Evolutionary conservation across 1,284 basidiomycete species (phyloP).

Genomic region (Kalmanozyma brasiliensis): DNA sequence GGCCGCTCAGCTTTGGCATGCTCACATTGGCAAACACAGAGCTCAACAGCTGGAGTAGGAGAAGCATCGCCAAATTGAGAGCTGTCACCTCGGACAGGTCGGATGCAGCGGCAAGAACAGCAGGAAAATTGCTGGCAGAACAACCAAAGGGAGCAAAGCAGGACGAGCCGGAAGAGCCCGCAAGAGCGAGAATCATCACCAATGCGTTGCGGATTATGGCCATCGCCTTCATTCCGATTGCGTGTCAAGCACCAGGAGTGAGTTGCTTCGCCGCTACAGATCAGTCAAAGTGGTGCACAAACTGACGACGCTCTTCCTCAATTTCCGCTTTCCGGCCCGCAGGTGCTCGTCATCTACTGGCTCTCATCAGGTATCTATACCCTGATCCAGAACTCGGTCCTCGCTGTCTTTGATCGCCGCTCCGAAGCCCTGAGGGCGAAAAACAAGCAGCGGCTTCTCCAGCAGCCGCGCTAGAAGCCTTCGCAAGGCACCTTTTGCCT

Average conservation of each 20-base stretch:
- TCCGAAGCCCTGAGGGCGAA: constrained; percentile 35
- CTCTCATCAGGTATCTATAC: constrained; percentile 82
- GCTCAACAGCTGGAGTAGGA: constrained; percentile 54
- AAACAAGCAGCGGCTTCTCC: constrained; percentile 34
- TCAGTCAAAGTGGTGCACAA: no score
- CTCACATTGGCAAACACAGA: constrained; percentile 62
- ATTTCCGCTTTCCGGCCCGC: background rate
- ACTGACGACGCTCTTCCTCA: background rate
- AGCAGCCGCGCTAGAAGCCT: constrained; percentile 4
- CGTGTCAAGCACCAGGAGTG: constrained; percentile 82
- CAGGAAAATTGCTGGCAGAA: constrained; percentile 16
- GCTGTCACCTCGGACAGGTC: constrained; percentile 14
- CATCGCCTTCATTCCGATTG: constrained; percentile 79
- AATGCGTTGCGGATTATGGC: constrained; percentile 75
- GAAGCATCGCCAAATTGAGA: constrained; percentile 35
- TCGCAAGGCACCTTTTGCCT: no score
- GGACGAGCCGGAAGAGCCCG: constrained; percentile 25
- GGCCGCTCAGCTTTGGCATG: constrained; percentile 60
- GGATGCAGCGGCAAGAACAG: constrained; percentile 33
- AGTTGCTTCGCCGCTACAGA: constrained; percentile 54
- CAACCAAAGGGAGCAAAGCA: background rate
- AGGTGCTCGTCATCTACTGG: constrained; percentile 86
- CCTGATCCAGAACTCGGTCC: constrained; percentile 79
- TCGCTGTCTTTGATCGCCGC: constrained; percentile 68
- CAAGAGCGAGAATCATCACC: constrained; percentile 73